Evolutionary conservation across 106 monocot genomes (phyloP).

Genomic region (Dendrobium officinale): DNA sequence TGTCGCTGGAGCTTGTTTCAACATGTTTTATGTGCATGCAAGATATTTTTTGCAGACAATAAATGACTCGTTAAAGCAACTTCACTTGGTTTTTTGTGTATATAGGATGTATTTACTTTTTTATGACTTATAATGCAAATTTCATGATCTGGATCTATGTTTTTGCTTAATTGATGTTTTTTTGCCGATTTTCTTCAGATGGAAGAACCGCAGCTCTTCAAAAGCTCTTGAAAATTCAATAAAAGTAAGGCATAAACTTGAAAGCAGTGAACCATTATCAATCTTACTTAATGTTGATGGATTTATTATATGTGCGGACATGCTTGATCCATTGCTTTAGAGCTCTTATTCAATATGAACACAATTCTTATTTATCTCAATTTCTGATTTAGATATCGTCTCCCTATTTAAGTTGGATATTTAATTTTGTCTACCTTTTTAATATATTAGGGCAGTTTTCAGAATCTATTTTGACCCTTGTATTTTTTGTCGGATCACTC

Average conservation of each 20-base stretch:
- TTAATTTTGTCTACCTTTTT: neutral
- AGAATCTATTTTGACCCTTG: neutral
- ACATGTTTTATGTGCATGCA: neutral
- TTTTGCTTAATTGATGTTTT: neutral
- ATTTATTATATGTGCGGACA: neutral
- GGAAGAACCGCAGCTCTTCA: slow-evolving; percentile 87
- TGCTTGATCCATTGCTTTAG: neutral
- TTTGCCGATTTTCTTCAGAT: slow-evolving; percentile 89
- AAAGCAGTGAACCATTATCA: neutral
- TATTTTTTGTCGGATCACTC: no score
- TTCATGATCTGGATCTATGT: neutral
- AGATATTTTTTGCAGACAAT: neutral
- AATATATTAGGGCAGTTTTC: neutral
- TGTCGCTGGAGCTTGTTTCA: no score
- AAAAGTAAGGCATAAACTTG: slow-evolving; percentile 41
- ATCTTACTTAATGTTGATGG: neutral
- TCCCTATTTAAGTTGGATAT: neutral
- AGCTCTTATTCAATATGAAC: neutral
- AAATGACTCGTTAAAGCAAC: neutral
- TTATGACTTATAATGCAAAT: neutral
- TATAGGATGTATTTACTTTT: neutral
- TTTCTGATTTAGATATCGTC: no score
- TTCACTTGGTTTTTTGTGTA: neutral
- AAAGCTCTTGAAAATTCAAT: slow-evolving; percentile 96
- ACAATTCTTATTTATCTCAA: neutral